Percentiles rank a stretch among this genome's conserved stretches.
Conservation (phyloP, 768 basidiomycete species). For the Trametes meyenii region DNA sequence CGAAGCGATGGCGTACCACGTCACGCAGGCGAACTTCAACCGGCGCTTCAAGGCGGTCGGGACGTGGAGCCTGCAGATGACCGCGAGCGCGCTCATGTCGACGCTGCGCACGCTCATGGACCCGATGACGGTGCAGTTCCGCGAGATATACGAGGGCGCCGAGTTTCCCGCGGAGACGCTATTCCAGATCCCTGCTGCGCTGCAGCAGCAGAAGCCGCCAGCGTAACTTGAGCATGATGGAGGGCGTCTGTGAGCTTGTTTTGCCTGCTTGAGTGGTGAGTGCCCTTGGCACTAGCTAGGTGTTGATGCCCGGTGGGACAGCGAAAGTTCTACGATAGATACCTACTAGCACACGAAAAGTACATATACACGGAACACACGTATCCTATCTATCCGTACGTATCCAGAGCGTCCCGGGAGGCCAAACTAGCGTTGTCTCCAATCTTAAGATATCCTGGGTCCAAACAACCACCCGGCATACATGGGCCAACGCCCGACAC, state of each 20-base stretch:
- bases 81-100: slow-evolving; percentile 82
- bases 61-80: slow-evolving; percentile 94
- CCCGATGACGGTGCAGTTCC: slow-evolving; percentile 47
- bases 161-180: slow-evolving; percentile 10
- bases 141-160: slow-evolving; percentile 35
- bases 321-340: background rate
- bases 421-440: background rate
- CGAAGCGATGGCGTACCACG: slow-evolving; percentile 93
- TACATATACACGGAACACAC: slow-evolving; percentile 3
- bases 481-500: background rate
- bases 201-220: background rate
- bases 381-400: background rate
- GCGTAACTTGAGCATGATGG: background rate
- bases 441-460: background rate
- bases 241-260: background rate
- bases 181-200: slow-evolving; percentile 4
- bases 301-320: too few relatives aligned
- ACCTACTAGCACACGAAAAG: background rate
- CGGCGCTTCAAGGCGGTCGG: slow-evolving; percentile 89
- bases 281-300: too few relatives aligned
- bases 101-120: slow-evolving; percentile 79
- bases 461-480: background rate
- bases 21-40: slow-evolving; percentile 87
- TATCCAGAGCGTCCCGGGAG: background rate
- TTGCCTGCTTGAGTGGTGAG: too few relatives aligned